Evolutionary conservation across 768 basidiomycete genomes (phyloP), one percentile per base, ranked within the genome.

Genomic region (Serendipita sp.): DNA sequence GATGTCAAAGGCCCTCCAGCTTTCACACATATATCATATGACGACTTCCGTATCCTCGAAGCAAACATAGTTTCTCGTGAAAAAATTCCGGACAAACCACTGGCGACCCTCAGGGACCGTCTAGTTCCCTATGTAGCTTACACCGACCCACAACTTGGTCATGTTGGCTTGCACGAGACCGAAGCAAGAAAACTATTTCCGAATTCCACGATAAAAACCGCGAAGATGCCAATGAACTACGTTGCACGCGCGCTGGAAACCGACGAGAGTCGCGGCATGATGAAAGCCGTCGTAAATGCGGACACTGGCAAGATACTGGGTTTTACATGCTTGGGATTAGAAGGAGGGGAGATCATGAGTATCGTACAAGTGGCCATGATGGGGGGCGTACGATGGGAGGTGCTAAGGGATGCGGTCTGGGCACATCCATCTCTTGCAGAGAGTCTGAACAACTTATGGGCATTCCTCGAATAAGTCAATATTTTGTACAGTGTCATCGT

Each of bases 1-100:
- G 66, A 67, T 50, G 65, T 65, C 48, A 65, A 66, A 53, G 66
- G 66, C 18, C 63, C 50, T 13, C 66, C 66, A n/a, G 66, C 66
- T 8, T 67, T 67, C 62, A 67, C 66, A 3, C 66, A 67, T 48
- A 60, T 65, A 11, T 48, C 44, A 2, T 66, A 66, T 31, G 66
- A 67, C 62, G 66, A 67, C 48, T 67, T 50, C 36, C 65, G 65
- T 8, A 63, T 55, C 40, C 43, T 65, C 29, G 36, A 62, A 50
- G 18, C 45, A 15, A 63, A 66, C 62, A 11, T 65, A 29, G 16
- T 66, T 34, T 10, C 11, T n/a, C 23, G 34, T 34, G 6, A 23
- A 23, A 18, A 18, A 8, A 31, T 3, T 27, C 23, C 3, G 10
- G 8, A 10, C n/a, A 34, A 23, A 29, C 16, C 23, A 31, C 27